Evolutionary conservation across 2,329 filamentous ascomycete genomes (phyloP).

Genomic region (Achaetomium macrosporum): DNA sequence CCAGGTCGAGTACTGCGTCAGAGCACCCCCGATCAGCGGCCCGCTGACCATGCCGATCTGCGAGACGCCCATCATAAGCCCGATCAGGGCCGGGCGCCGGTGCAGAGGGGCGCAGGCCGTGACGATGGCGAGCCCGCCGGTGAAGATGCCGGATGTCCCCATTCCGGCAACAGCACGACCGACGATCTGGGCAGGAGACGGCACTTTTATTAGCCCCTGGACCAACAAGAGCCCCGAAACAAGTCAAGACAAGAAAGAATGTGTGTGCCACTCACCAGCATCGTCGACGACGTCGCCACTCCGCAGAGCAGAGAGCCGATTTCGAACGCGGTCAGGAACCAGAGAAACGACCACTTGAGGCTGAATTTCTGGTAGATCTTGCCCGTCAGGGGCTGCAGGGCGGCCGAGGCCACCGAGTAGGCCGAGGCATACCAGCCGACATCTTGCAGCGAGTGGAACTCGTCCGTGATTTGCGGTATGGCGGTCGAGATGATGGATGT

Average conservation of each 20-base stretch:
- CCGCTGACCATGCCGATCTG: not conserved
- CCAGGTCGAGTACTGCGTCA: not conserved
- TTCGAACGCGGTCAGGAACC: conserved; percentile 27
- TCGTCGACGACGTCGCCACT: conserved; percentile 28
- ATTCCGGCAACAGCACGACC: conserved; percentile 33
- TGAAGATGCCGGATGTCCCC: conserved; percentile 30
- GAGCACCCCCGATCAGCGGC: not conserved
- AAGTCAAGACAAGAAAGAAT: not conserved
- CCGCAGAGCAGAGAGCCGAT: conserved; percentile 33
- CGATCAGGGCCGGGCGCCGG: not conserved
- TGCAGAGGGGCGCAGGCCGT: not conserved
- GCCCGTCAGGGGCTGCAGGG: conserved; percentile 30
- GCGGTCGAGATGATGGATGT: not conserved
- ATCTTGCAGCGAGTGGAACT: conserved; percentile 16
- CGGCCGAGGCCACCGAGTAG: conserved; percentile 24
- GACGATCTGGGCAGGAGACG: conserved; percentile 22
- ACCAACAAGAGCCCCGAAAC: too few relatives aligned
- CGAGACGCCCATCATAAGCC: not conserved
- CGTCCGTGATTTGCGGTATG: conserved; percentile 10
- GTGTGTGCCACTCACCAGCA: conserved; percentile 15
- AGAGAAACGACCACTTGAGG: conserved; percentile 20
- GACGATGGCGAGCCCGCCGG: conserved; percentile 17
- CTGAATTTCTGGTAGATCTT: conserved; percentile 31
- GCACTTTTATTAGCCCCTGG: too few relatives aligned
- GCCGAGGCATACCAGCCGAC: conserved; percentile 18